Evolutionary conservation across 352 stramenopile genomes (phyloP), one percentile per base, ranked within the genome.

Genomic region (Phytophthora boehmeriae): DNA sequence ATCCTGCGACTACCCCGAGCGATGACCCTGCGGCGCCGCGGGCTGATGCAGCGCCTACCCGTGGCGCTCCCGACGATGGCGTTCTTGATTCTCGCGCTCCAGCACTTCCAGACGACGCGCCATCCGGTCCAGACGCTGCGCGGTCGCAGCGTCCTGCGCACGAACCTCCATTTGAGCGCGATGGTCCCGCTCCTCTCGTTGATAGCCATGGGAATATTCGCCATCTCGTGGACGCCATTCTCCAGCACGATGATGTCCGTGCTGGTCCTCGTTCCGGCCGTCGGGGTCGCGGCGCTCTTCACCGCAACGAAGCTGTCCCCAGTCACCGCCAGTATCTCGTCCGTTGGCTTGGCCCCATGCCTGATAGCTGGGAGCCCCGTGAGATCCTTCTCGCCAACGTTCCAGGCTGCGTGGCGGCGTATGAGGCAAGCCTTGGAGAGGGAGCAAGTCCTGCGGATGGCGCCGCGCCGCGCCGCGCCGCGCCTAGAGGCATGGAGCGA

Each of bases 361-460:
- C 14, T 0, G 39, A 48, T 48, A 64, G 47, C 13, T 59, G 32
- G 19, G 55, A 58, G 4, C 56, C 56, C 1, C 41, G 41, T 1
- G 25, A 13, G 14, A 27, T 51, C 1, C 25, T 63, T 5, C 19
- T 47, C 0, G 27, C 11, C 0, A 39, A 63, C 39, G 38, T 63
- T 23, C 47, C 47, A 13, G n/a, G n/a, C n/a, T n/a, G n/a, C n/a
- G n/a, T n/a, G n/a, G n/a, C n/a, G n/a, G n/a, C n/a, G n/a, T n/a
- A 64, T 11, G 39, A 64, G 46, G 55, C 54, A 41, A 34, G 17
- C 35, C 35, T 63, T 8, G 13, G 2, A 43, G 6, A n/a, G n/a
- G n/a, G n/a, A n/a, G n/a, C n/a, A n/a, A n/a, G n/a, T n/a, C n/a
- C n/a, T n/a, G n/a, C n/a, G n/a, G n/a, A n/a, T n/a, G n/a, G n/a